Percentiles rank a stretch among this genome's conserved stretches.
Evolutionary conservation across 176 grass and related monocot genomes (phyloP).

Genomic region (Puccinellia tenuiflora): DNA sequence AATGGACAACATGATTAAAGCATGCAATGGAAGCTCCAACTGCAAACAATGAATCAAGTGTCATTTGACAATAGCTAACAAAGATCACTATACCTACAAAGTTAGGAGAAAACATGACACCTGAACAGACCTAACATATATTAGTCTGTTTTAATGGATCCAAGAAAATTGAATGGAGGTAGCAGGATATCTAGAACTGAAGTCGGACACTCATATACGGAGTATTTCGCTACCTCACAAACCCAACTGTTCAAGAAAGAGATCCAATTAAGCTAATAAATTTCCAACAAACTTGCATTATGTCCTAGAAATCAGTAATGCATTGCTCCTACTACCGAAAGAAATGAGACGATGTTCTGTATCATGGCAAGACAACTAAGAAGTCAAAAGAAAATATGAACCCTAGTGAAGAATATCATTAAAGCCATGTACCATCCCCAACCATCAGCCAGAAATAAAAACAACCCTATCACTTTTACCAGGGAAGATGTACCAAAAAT

Average conservation of each 20-base stretch:
- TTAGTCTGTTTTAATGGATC: too few relatives aligned
- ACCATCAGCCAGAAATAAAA: background rate
- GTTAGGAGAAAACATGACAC: background rate
- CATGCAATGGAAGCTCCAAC: background rate
- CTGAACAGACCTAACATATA: background rate
- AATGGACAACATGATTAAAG: background rate
- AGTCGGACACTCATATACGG: too few relatives aligned
- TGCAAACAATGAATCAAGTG: background rate
- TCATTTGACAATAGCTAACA: background rate
- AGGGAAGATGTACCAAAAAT: constrained; percentile 2
- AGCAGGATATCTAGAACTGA: too few relatives aligned
- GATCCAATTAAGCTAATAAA: background rate
- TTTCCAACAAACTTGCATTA: background rate
- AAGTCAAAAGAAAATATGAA: background rate
- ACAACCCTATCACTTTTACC: background rate
- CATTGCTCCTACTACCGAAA: background rate
- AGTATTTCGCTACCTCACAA: background rate
- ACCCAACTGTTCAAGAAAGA: background rate
- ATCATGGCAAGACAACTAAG: background rate
- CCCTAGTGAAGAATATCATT: background rate
- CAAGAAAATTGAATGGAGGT: too few relatives aligned
- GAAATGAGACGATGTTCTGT: background rate
- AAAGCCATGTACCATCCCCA: background rate
- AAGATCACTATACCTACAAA: background rate
- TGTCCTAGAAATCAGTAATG: background rate